Conservation (phyloP, 768 basidiomycete genomes). For the Porpolomopsis calyptriformis region DNA sequence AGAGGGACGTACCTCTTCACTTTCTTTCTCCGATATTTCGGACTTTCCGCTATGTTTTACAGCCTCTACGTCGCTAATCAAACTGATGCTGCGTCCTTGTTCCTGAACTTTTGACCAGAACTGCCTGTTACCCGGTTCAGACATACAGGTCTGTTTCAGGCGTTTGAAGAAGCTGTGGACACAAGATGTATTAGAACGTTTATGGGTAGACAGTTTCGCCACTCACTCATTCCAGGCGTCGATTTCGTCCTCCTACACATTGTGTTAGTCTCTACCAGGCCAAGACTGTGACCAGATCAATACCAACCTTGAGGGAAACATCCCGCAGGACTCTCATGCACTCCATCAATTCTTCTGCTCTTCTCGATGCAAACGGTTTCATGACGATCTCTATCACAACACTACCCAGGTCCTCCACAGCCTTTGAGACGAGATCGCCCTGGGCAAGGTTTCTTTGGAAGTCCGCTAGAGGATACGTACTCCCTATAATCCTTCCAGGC, state of each 20-base stretch:
- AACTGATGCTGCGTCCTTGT: conserved; percentile 41
- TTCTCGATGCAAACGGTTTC: conserved; percentile 58
- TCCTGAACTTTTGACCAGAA: conserved; percentile 57
- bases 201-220: conserved; percentile 1
- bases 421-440: conserved; percentile 78
- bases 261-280: background rate
- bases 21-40: conserved; percentile 41
- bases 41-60: conserved; percentile 47
- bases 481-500: conserved; percentile 67
- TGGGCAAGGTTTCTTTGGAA: conserved; percentile 59
- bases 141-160: conserved; percentile 45
- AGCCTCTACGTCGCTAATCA: conserved; percentile 59
- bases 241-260: conserved; percentile 64
- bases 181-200: conserved; percentile 1
- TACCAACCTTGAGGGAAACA: conserved; percentile 47
- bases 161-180: conserved; percentile 46
- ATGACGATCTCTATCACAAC: conserved; percentile 63
- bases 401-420: conserved; percentile 65
- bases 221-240: conserved; percentile 70
- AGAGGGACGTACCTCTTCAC: conserved; percentile 44
- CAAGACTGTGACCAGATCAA: background rate
- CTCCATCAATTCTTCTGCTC: conserved; percentile 59
- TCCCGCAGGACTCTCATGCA: conserved; percentile 62
- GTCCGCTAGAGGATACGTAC: conserved; percentile 62
- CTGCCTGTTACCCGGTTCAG: conserved; percentile 46